A percentile compares a stretch with the other conserved stretches of the same genome.
Evolutionary conservation across 805 yeast genomes (phyloP).

Genomic region (Spathaspora arborariae): DNA sequence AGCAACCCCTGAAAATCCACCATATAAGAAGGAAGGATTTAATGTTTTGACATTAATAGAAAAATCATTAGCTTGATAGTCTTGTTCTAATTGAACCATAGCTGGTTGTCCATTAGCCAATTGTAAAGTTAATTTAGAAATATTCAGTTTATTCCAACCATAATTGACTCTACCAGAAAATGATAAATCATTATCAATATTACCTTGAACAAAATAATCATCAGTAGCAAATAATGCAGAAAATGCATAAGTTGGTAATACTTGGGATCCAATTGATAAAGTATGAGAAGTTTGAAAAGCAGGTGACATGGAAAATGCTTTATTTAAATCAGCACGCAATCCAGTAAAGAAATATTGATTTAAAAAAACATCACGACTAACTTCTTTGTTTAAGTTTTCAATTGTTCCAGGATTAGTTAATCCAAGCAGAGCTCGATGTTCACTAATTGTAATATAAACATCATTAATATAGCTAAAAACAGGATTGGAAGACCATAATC

Average conservation of each 20-base stretch:
- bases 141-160: slow-evolving; percentile 78
- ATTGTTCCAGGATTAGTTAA: slow-evolving; percentile 91
- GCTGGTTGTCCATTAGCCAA: slow-evolving; percentile 85
- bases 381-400: slow-evolving; percentile 92
- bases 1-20: slow-evolving; percentile 79
- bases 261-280: slow-evolving; percentile 80
- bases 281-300: slow-evolving; percentile 97
- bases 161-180: slow-evolving; percentile 87
- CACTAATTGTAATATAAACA: slow-evolving; percentile 65
- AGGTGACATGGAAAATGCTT: slow-evolving; percentile 86
- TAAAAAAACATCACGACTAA: slow-evolving; percentile 86
- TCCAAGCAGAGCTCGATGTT: slow-evolving; percentile 78
- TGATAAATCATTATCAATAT: slow-evolving; percentile 80
- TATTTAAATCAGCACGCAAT: slow-evolving; percentile 91
- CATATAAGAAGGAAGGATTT: slow-evolving; percentile 73
- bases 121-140: slow-evolving; percentile 84
- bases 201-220: slow-evolving; percentile 83
- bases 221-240: slow-evolving; percentile 87
- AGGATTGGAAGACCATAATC: slow-evolving; percentile 81
- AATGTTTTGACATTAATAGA: slow-evolving; percentile 85
- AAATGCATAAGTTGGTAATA: slow-evolving; percentile 86
- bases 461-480: slow-evolving; percentile 75
- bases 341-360: slow-evolving; percentile 91
- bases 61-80: slow-evolving; percentile 84
- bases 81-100: slow-evolving; percentile 95